Evolutionary conservation across 2,329 filamentous ascomycete genomes (phyloP), one percentile per base, ranked within the genome.

Genomic region (Pestalotiopsis sp.): DNA sequence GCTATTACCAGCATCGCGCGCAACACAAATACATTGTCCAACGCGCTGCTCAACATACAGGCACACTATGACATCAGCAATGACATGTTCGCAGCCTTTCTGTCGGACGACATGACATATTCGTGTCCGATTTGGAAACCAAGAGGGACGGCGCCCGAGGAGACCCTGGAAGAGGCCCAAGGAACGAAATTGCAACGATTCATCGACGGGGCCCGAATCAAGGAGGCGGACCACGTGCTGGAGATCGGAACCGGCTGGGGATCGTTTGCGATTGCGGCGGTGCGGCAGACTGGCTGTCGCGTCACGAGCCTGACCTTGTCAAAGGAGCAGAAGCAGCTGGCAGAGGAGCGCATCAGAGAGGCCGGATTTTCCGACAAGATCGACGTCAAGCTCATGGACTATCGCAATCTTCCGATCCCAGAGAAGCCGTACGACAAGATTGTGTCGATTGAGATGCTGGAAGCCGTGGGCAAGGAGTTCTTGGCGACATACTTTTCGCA

Each of bases 221-320:
- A 91, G 71, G 68, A 84, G 0, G 85, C 84, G 1, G 91, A 94
- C 71, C 91, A 93, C 74, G 88, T 94, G 1, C 80, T 94, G 17
- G 92, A 94, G 73, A 93, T 94, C 67, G 92, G 92, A 2, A 93
- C 90, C 2, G 91, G 92, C 13, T 94, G 91, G 92, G 92, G 92
- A 1, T 90, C 88, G 45, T 90, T 94, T 73, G 91, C 91, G 3
- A 92, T 94, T 57, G 86, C 89, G 71, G 91, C 91, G 0, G 91
- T 91, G 1, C 83, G 84, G 69, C 84, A 80, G 72, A 93, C 90
- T 0, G 90, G 90, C 5, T 94, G 92, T 76, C 84, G 84, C 23
- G 88, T 94, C 2, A 94, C 92, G 1, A 90, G 85, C 68, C 78
- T 94, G 69, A 94, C 91, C 0, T 80, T 94, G 6, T 91, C 89